Evolutionary conservation across 305 asterid species (phyloP).

Genomic region (Fraxinus sp.): DNA sequence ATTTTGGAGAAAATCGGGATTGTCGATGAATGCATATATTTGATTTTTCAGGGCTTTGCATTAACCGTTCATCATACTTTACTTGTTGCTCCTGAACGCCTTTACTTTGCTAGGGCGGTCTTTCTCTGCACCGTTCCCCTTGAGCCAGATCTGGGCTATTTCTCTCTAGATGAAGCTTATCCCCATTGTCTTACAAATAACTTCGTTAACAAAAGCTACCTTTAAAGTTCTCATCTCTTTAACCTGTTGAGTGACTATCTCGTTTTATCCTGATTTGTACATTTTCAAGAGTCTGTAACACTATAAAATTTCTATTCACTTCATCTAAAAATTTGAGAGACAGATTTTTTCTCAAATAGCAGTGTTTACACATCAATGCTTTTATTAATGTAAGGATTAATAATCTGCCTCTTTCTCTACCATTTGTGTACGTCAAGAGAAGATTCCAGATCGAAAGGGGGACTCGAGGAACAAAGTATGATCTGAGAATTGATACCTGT

Average conservation of each 20-base stretch:
- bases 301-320: background rate
- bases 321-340: background rate
- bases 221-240: background rate
- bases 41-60: background rate
- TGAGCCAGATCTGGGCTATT: background rate
- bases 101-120: background rate
- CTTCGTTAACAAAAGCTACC: background rate
- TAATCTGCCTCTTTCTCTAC: background rate
- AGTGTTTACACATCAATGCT: background rate
- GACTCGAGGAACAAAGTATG: background rate
- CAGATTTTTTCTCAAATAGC: background rate
- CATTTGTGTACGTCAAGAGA: background rate
- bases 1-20: background rate
- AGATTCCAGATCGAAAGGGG: background rate
- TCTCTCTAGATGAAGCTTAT: background rate
- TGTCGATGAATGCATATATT: background rate
- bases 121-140: background rate
- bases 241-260: background rate
- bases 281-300: background rate
- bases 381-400: background rate
- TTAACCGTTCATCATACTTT: background rate
- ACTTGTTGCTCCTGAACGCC: background rate
- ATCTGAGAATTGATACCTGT: background rate
- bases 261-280: background rate
- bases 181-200: background rate